Evolutionary conservation across 345 rosid genomes (phyloP).

Genomic region (Hibiscus trionum): DNA sequence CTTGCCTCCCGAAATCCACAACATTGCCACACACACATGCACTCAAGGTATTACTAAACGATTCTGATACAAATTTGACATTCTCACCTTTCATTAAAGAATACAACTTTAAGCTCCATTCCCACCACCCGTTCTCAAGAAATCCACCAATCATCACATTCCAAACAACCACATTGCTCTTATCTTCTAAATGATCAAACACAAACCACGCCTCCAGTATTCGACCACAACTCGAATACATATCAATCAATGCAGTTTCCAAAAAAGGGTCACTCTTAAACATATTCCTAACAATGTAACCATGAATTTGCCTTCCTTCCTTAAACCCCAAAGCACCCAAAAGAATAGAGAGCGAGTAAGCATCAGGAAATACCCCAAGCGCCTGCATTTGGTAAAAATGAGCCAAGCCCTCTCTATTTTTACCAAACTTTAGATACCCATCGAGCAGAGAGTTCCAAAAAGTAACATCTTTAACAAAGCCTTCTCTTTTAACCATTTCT

Average conservation of each 20-base stretch:
- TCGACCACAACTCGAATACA: slow-evolving; percentile 40
- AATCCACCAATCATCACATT: slow-evolving; percentile 75
- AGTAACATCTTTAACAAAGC: slow-evolving; percentile 34
- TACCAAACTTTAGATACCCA: slow-evolving; percentile 47
- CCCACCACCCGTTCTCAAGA: slow-evolving; percentile 41
- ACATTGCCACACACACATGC: slow-evolving; percentile 45
- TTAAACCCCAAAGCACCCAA: slow-evolving; percentile 33
- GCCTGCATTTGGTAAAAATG: slow-evolving; percentile 49
- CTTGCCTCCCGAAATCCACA: slow-evolving; percentile 45
- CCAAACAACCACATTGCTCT: slow-evolving; percentile 57
- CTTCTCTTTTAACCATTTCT: slow-evolving; percentile 29
- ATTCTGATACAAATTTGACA: slow-evolving; percentile 40
- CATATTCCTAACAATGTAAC: slow-evolving; percentile 41
- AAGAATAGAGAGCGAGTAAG: slow-evolving; percentile 49
- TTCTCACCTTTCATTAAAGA: slow-evolving; percentile 38
- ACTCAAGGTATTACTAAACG: slow-evolving; percentile 44
- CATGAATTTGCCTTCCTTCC: slow-evolving; percentile 55
- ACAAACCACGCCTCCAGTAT: slow-evolving; percentile 39
- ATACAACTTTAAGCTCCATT: slow-evolving; percentile 51
- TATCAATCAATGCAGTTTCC: slow-evolving; percentile 52
- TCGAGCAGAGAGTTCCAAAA: slow-evolving; percentile 67
- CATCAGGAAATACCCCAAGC: slow-evolving; percentile 56
- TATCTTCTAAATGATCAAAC: slow-evolving; percentile 39
- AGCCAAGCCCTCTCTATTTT: slow-evolving; percentile 31
- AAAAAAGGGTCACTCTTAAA: slow-evolving; percentile 41